A percentile compares a stretch with the other conserved stretches of the same genome.
phyloP scores from a whole-genome alignment of 495 filamentous ascomycete genomes.

The Penicillium salamii region DNA sequence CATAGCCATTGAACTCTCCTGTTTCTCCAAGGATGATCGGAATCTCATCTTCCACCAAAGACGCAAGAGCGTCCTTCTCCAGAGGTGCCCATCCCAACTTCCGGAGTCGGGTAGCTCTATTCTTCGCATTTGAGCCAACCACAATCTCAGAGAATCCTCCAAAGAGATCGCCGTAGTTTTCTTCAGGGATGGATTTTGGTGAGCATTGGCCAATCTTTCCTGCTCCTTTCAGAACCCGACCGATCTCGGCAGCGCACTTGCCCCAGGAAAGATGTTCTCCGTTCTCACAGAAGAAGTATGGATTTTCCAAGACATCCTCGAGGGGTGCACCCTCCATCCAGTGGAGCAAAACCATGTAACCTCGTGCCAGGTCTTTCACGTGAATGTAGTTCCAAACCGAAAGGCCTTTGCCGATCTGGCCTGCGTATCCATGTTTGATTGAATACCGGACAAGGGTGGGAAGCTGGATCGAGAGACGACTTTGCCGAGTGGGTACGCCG shows the following conservation, averaged over 20 bases:
- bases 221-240: slow-evolving; percentile 16
- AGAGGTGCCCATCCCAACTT: slow-evolving; percentile 30
- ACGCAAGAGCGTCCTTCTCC: slow-evolving; percentile 33
- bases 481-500: slow-evolving; percentile 23
- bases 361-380: slow-evolving; percentile 27
- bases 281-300: slow-evolving; percentile 40
- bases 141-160: slow-evolving; percentile 14
- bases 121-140: slow-evolving; percentile 29
- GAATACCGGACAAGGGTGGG: slow-evolving; percentile 30
- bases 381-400: slow-evolving; percentile 27
- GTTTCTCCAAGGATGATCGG: slow-evolving; percentile 29
- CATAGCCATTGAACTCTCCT: slow-evolving; percentile 19
- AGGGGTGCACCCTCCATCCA: slow-evolving; percentile 22
- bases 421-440: slow-evolving; percentile 33
- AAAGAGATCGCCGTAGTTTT: slow-evolving; percentile 32
- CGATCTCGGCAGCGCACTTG: slow-evolving; percentile 23
- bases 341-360: slow-evolving; percentile 30
- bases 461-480: slow-evolving; percentile 29
- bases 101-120: slow-evolving; percentile 25
- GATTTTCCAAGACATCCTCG: slow-evolving; percentile 19
- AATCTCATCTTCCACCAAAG: slow-evolving; percentile 38
- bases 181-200: background rate
- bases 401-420: slow-evolving; percentile 26
- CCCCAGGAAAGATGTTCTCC: slow-evolving; percentile 30
- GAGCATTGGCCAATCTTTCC: background rate